Conservation (phyloP, 2,329 filamentous ascomycete species). For the Fusarium sp. region DNA sequence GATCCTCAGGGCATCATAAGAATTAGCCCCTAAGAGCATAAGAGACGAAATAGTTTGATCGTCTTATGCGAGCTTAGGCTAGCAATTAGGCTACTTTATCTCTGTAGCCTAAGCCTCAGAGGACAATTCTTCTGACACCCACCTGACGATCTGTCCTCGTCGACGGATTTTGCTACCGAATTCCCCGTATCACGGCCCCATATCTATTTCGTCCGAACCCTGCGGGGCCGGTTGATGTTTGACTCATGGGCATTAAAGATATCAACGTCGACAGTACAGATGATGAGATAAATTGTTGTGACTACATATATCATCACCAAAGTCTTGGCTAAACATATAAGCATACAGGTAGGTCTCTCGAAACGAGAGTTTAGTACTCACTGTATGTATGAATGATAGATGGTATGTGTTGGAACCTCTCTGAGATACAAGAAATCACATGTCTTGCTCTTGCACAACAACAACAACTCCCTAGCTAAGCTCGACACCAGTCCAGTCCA, state of each 20-base stretch:
- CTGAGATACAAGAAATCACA: slow-evolving; percentile 17
- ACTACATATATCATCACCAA: slow-evolving; percentile 5
- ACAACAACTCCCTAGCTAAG: slow-evolving; percentile 6
- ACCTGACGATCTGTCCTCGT: neutral
- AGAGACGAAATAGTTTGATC: too few relatives aligned
- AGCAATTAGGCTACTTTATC: too few relatives aligned
- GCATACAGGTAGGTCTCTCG: neutral
- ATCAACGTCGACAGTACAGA: neutral
- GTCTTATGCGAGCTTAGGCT: too few relatives aligned
- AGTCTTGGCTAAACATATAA: neutral
- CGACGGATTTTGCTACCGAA: neutral
- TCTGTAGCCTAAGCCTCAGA: too few relatives aligned
- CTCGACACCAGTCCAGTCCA: neutral
- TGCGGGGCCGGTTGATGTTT: slow-evolving; percentile 4
- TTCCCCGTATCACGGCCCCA: slow-evolving; percentile 20
- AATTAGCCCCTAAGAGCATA: too few relatives aligned
- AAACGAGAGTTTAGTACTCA: neutral
- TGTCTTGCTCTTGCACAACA: slow-evolving; percentile 10
- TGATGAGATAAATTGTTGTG: neutral
- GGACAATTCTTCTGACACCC: too few relatives aligned
- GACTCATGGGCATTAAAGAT: neutral
- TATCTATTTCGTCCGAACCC: neutral
- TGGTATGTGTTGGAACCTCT: slow-evolving; percentile 23
- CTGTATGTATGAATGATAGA: neutral
- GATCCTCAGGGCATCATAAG: neutral